Base-by-base conservation (phyloP, 139 green algal species). In the Chlamydomonas eustigma region DNA sequence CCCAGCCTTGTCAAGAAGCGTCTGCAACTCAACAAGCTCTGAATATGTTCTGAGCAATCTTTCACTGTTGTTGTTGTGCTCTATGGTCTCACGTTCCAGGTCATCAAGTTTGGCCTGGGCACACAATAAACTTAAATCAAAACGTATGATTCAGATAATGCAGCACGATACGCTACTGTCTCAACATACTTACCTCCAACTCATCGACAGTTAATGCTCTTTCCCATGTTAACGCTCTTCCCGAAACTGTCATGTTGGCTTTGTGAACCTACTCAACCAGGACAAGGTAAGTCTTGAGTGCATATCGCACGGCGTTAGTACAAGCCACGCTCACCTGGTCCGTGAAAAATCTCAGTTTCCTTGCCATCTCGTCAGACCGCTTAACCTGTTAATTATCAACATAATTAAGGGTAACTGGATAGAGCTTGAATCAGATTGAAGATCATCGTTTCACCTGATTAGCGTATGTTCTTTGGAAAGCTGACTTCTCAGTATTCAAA, bases 341-440 rank as follows among this genome's bases (percentile, higher is more conserved):
- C 22, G 83, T 81, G 75, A 99, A 94, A 77, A 95, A 99, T 18
- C 96, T 88, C 69, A 99, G 76, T 88, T 94, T 95, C 4, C 96
- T 81, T 0, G 93, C 86, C 93, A 99, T 96, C 81, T 99, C 96
- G 39, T 98, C 96, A 69, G 92, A 98, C 3, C 96, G 89, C 78
- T 97, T 97, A 64, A 99, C 96, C 92, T 97, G 85, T 22, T 70
- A 37, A 18, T 22, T 5, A 28, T 70, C 30, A 70, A 58, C 18
- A 18, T 28, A 18, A 58, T 12, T 28, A 58, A 28, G 44, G 44
- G 18, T 58, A 18, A 58, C 12, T 18, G 18, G 18, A 58, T 58
- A 58, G 12, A 58, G 18, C 18, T 58, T 18, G 18, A 58, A 18
- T 58, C 44, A 18, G 12, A 18, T 18, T 18, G 12, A 18, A 58